These are phyloP conservation scores for Dioszegia hungarica DNA, from an alignment of 768 basidiomycete species.

Conservation along the genomic window DNA sequence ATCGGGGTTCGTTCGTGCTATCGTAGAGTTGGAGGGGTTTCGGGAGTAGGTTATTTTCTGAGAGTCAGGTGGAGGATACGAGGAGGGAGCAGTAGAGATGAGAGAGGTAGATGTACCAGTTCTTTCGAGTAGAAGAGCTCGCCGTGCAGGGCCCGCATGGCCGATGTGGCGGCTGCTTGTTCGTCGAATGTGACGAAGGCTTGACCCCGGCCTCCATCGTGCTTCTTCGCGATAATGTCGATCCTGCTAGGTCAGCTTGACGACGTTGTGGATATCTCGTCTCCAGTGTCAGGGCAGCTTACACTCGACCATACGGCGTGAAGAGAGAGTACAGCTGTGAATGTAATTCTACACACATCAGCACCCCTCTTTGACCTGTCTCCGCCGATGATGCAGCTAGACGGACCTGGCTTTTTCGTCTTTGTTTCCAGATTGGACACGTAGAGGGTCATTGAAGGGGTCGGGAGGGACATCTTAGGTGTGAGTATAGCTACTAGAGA, in stretches of 20 bases:
- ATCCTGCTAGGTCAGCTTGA: slow-evolving; percentile 50
- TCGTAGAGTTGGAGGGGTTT: slow-evolving; percentile 78
- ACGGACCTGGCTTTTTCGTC: slow-evolving; percentile 67
- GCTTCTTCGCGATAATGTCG: slow-evolving; percentile 86
- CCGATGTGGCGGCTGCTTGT: slow-evolving; percentile 81
- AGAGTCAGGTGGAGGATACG: slow-evolving; percentile 7
- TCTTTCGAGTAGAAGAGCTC: slow-evolving; percentile 90
- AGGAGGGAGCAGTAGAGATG: not conserved
- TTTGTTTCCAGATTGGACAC: slow-evolving; percentile 90
- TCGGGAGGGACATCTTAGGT: slow-evolving; percentile 29
- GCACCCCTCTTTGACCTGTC: not conserved
- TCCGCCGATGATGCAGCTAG: not conserved
- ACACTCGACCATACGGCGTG: slow-evolving; percentile 82
- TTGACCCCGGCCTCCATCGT: slow-evolving; percentile 80
- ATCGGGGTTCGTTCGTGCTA: slow-evolving; percentile 63
- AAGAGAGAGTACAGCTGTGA: slow-evolving; percentile 80
- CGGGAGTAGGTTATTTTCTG: slow-evolving; percentile 90
- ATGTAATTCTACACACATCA: slow-evolving; percentile 59
- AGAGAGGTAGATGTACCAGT: slow-evolving; percentile 67
- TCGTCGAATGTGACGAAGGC: slow-evolving; percentile 95
- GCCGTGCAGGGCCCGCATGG: slow-evolving; percentile 87
- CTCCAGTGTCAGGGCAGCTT: slow-evolving; percentile 8
- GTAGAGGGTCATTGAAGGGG: slow-evolving; percentile 80
- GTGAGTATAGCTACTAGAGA: not conserved
- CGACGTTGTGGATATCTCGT: no score